A percentile compares a stretch with the other conserved stretches of the same genome.
phyloP scores from a whole-genome alignment of 2,329 filamentous ascomycete genomes.

The Pseudogymnoascus sp. region DNA sequence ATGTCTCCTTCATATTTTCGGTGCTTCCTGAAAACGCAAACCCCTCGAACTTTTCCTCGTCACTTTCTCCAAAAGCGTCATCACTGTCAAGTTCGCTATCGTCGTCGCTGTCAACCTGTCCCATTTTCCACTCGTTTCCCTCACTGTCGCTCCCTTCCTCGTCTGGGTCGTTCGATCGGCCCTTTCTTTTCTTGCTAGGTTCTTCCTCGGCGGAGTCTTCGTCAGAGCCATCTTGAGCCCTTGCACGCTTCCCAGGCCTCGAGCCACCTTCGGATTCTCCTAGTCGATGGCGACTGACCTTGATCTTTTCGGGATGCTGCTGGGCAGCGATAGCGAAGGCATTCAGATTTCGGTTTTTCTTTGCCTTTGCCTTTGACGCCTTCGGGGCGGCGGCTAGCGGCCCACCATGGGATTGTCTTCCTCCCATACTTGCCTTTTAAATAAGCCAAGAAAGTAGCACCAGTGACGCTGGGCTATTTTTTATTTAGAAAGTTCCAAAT shows the following conservation, averaged over 20 bases:
- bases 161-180: constrained; percentile 32
- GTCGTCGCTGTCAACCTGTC: constrained; percentile 56
- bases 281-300: constrained; percentile 48
- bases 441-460: not conserved
- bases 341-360: constrained; percentile 38
- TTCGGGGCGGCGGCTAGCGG: constrained; percentile 27
- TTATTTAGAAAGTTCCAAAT: constrained; percentile 17
- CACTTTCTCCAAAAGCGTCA: constrained; percentile 63
- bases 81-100: constrained; percentile 65
- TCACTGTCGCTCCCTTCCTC: constrained; percentile 58
- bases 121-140: constrained; percentile 60
- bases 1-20: constrained; percentile 43
- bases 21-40: constrained; percentile 55
- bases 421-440: constrained; percentile 24
- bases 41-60: constrained; percentile 62
- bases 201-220: constrained; percentile 30
- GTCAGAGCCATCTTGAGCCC: constrained; percentile 36
- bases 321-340: constrained; percentile 58
- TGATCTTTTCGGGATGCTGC: constrained; percentile 43
- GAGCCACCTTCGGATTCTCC: constrained; percentile 43
- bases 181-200: constrained; percentile 30
- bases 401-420: constrained; percentile 29
- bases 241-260: constrained; percentile 29
- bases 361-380: constrained; percentile 39
- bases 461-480: constrained; percentile 5